Conservation (phyloP, 2,329 filamentous ascomycete species). For the Fusarium burgessii region DNA sequence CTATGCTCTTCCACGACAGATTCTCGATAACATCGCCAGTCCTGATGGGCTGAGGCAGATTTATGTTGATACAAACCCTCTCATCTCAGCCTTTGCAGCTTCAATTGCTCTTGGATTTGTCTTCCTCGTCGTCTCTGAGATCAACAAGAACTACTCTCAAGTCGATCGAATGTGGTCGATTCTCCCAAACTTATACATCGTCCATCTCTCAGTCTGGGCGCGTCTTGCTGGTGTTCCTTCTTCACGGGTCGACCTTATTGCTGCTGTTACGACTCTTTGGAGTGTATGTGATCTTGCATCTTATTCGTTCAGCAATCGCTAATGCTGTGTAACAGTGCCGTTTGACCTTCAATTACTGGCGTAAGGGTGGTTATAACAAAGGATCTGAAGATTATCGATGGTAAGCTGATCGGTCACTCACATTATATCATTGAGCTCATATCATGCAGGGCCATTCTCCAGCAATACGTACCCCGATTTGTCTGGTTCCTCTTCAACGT, state of each 20-base stretch:
- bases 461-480: constrained; percentile 69
- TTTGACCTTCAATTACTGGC: constrained; percentile 96
- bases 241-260: constrained; percentile 76
- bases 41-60: constrained; percentile 73
- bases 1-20: constrained; percentile 74
- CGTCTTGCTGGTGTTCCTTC: constrained; percentile 78
- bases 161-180: constrained; percentile 94
- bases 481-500: constrained; percentile 89
- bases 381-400: constrained; percentile 97
- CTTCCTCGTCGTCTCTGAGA: constrained; percentile 81
- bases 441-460: constrained; percentile 73
- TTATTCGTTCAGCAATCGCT: background rate
- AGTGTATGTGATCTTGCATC: constrained; percentile 67
- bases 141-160: constrained; percentile 97
- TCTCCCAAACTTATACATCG: constrained; percentile 86
- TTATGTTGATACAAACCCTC: constrained; percentile 87
- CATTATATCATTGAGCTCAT: constrained; percentile 14
- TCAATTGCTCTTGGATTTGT: constrained; percentile 77
- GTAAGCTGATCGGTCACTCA: constrained; percentile 49
- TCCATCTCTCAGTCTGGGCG: constrained; percentile 87
- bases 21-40: constrained; percentile 70
- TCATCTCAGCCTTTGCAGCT: constrained; percentile 79
- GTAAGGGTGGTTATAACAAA: constrained; percentile 88
- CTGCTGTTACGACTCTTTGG: constrained; percentile 81
- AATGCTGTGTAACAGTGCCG: constrained; percentile 66